phyloP scores from a whole-genome alignment of 225 moss, liverwort and hornwort genomes.

The Antitrichia curtipendula region DNA sequence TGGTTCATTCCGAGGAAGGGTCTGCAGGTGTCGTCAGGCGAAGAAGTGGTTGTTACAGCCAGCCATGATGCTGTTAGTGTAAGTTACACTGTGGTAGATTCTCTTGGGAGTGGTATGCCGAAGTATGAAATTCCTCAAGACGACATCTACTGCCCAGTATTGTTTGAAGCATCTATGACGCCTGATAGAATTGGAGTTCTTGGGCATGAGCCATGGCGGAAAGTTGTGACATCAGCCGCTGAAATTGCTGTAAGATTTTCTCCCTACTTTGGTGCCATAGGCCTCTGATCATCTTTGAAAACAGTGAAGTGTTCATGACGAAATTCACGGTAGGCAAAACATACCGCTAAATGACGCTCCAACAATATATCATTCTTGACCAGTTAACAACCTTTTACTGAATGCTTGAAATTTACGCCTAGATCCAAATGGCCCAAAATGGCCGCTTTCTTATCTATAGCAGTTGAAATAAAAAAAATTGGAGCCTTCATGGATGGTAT shows the following conservation, averaged over 20 bases:
- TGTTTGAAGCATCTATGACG: constrained; percentile 33
- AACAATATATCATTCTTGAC: background rate
- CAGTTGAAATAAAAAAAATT: background rate
- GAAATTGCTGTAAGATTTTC: constrained; percentile 33
- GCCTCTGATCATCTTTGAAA: background rate
- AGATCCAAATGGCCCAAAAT: background rate
- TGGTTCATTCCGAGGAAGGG: constrained; percentile 60
- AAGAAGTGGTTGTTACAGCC: constrained; percentile 20
- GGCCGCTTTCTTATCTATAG: background rate
- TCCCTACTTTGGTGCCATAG: background rate
- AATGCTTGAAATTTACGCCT: background rate
- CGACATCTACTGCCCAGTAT: background rate
- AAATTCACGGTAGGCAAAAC: background rate
- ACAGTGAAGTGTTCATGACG: background rate
- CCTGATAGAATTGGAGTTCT: constrained; percentile 61
- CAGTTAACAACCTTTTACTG: background rate
- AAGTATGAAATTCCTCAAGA: background rate
- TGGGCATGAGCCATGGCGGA: constrained; percentile 41
- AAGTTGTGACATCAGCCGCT: constrained; percentile 29
- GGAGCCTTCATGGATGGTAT: background rate
- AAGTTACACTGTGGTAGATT: constrained; percentile 30
- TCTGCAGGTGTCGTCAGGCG: constrained; percentile 28
- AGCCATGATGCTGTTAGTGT: constrained; percentile 62
- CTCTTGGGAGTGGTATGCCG: background rate
- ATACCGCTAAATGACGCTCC: background rate